Conservation (phyloP, 2,329 filamentous ascomycete genomes). For the Camillea tinctor region DNA sequence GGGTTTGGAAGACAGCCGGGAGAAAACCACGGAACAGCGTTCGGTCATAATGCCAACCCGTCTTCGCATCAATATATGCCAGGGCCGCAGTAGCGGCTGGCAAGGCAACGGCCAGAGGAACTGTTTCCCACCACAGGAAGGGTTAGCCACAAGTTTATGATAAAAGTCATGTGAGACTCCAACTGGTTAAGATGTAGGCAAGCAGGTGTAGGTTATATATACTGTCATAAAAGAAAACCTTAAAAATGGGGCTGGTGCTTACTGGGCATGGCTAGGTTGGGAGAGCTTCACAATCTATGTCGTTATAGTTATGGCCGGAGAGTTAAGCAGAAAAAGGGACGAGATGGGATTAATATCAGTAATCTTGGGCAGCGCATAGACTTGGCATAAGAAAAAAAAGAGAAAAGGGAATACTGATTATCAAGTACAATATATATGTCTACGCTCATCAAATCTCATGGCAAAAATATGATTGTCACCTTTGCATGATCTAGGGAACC, state of each 20-base stretch:
- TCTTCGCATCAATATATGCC: slow-evolving; percentile 78
- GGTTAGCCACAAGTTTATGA: neutral
- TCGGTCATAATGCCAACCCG: slow-evolving; percentile 64
- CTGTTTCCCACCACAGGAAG: slow-evolving; percentile 30
- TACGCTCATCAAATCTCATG: no score
- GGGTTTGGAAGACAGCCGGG: slow-evolving; percentile 42
- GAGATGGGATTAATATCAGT: no score
- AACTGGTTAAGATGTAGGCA: neutral
- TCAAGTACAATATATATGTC: neutral
- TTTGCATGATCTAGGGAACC: neutral
- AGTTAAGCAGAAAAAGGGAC: neutral
- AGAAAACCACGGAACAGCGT: slow-evolving; percentile 55
- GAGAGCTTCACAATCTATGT: neutral
- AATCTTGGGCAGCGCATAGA: neutral
- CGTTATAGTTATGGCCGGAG: neutral
- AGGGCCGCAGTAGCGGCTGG: slow-evolving; percentile 64
- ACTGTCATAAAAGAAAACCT: neutral
- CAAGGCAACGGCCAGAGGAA: slow-evolving; percentile 52
- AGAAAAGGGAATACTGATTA: no score
- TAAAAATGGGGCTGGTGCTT: neutral
- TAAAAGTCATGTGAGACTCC: no score
- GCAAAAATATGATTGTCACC: neutral
- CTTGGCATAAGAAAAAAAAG: no score
- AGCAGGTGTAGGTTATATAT: no score
- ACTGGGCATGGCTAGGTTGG: neutral